phyloP scores from a whole-genome alignment of 2,329 filamentous ascomycete genomes.

The Cucurbitaria berberidis region DNA sequence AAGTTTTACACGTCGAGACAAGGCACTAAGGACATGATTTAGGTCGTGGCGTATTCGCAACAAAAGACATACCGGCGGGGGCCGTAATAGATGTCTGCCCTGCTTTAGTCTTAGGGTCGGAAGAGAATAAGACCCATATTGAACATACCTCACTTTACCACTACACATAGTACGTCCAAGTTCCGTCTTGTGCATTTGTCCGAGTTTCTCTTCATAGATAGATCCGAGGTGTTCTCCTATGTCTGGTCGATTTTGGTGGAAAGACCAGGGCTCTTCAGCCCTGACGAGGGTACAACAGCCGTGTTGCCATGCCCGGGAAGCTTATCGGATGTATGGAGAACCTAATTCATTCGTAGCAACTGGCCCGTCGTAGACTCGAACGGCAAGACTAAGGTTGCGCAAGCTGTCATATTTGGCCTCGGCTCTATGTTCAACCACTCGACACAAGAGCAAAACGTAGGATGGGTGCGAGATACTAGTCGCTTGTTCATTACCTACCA shows the following conservation, averaged over 20 bases:
- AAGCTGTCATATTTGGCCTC: slow-evolving; percentile 62
- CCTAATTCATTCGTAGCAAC: slow-evolving; percentile 44
- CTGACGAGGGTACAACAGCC: neutral
- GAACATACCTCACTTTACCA: slow-evolving; percentile 60
- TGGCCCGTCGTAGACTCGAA: slow-evolving; percentile 47
- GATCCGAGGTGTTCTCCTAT: neutral
- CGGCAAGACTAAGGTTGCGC: slow-evolving; percentile 48
- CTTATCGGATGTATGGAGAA: neutral
- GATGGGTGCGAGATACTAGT: slow-evolving; percentile 59
- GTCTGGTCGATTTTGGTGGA: neutral
- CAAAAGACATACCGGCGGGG: slow-evolving; percentile 52
- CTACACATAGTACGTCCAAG: slow-evolving; percentile 60
- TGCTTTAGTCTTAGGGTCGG: slow-evolving; percentile 56
- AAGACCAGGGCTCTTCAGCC: neutral
- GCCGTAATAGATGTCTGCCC: slow-evolving; percentile 61
- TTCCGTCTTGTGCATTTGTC: neutral
- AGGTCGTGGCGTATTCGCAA: slow-evolving; percentile 63
- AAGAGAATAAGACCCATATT: slow-evolving; percentile 58
- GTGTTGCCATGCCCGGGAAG: neutral
- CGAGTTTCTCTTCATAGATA: neutral
- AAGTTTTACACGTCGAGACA: too few relatives aligned
- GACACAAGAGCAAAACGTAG: slow-evolving; percentile 59
- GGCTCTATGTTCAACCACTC: slow-evolving; percentile 67
- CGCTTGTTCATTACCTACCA: slow-evolving; percentile 57
- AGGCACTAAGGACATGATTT: slow-evolving; percentile 7